phyloP scores from a whole-genome alignment of 164 flowering plant genomes.

The Dillenia turbinata region DNA sequence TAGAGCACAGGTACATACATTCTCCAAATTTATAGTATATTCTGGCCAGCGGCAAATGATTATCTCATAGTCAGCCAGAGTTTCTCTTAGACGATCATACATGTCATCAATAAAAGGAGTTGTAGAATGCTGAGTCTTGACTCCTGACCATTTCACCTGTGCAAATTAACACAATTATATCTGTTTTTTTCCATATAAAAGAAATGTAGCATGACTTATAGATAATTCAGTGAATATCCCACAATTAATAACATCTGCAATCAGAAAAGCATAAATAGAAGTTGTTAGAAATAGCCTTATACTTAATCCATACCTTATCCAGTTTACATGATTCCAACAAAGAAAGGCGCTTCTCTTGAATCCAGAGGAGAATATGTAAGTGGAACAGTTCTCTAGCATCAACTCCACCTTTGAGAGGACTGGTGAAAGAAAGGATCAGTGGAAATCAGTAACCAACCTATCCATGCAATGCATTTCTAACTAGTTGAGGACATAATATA shows the following conservation, averaged over 20 bases:
- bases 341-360: conserved; percentile 75
- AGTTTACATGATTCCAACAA: conserved; percentile 81
- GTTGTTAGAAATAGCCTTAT: not conserved
- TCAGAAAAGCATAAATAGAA: not conserved
- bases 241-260: not conserved
- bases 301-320: conserved; percentile 58
- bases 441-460: not conserved
- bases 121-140: conserved; percentile 78
- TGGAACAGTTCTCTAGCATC: conserved; percentile 93
- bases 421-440: conserved; percentile 20
- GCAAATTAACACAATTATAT: not conserved
- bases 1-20: conserved; percentile 40
- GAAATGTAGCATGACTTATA: too few relatives aligned
- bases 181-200: not conserved
- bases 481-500: too few relatives aligned
- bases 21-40: conserved; percentile 71
- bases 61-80: conserved; percentile 70
- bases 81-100: conserved; percentile 83
- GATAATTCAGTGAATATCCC: too few relatives aligned
- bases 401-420: conserved; percentile 87
- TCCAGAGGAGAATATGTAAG: conserved; percentile 82
- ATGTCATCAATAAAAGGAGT: conserved; percentile 94
- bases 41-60: conserved; percentile 97
- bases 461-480: too few relatives aligned
- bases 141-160: conserved; percentile 96